These are phyloP conservation scores for Ogataea allantospora DNA, from an alignment of 805 yeast species.

Conservation along the genomic window DNA sequence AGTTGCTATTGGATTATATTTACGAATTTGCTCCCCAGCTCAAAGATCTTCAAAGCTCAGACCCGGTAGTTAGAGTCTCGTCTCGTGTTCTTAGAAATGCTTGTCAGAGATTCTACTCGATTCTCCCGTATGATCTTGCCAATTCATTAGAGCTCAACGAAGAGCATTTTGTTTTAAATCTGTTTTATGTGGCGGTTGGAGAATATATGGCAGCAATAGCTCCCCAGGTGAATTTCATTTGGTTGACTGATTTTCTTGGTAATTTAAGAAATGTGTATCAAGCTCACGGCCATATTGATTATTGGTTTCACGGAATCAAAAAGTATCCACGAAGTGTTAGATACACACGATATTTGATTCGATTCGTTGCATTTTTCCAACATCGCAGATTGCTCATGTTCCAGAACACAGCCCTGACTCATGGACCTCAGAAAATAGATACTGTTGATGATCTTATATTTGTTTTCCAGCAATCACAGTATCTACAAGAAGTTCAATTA, in stretches of 20 bases:
- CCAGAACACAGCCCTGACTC: neutral
- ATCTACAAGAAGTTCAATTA: neutral
- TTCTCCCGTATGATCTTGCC: conserved; percentile 16
- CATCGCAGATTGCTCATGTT: conserved; percentile 15
- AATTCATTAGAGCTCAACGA: conserved; percentile 10
- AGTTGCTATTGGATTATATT: neutral
- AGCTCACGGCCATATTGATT: conserved; percentile 14
- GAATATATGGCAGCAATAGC: conserved; percentile 21
- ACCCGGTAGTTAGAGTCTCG: neutral
- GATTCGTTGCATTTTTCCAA: conserved; percentile 18
- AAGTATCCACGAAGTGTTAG: neutral
- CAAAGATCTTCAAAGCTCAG: neutral
- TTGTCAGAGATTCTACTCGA: conserved; percentile 13
- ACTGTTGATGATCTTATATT: neutral
- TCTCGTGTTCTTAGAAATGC: conserved; percentile 9
- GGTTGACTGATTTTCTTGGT: conserved; percentile 20
- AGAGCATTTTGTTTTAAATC: conserved; percentile 14
- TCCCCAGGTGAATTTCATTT: conserved; percentile 19
- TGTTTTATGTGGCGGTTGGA: conserved; percentile 21
- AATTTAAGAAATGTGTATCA: conserved; percentile 15
- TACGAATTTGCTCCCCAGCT: neutral
- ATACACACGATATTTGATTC: conserved; percentile 15
- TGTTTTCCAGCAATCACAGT: neutral
- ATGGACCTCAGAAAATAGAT: neutral
- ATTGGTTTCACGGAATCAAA: neutral